A percentile compares a stretch with the other conserved stretches of the same genome.
Evolutionary conservation across 495 filamentous ascomycete genomes (phyloP).

Genomic region (Penicillium angulare): DNA sequence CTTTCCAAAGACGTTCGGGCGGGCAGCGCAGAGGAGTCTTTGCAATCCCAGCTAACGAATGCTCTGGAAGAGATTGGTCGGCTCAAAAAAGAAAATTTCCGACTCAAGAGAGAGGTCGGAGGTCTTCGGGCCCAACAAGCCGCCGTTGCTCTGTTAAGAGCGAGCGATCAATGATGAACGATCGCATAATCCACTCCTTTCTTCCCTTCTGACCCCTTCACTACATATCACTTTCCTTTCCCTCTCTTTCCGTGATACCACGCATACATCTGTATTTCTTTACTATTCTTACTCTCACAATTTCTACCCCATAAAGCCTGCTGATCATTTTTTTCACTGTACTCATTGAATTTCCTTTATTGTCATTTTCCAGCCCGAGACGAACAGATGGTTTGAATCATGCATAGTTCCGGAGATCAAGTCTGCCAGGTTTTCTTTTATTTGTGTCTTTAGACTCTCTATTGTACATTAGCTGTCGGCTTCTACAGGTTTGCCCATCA

Average conservation of each 20-base stretch:
- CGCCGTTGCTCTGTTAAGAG: constrained; percentile 37
- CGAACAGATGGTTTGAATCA: constrained; percentile 16
- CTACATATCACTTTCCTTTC: constrained; percentile 8
- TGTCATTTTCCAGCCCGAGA: constrained; percentile 19
- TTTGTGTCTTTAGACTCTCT: constrained; percentile 21
- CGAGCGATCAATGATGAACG: constrained; percentile 30
- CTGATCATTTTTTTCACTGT: constrained; percentile 9
- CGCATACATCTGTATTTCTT: constrained; percentile 14
- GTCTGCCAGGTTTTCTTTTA: constrained; percentile 18
- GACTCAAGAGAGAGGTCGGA: constrained; percentile 59
- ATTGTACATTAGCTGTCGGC: constrained; percentile 29
- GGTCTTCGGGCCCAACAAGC: constrained; percentile 46
- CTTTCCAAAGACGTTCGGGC: constrained; percentile 72
- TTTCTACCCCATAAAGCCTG: too few relatives aligned
- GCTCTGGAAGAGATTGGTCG: constrained; percentile 65
- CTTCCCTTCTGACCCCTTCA: neutral
- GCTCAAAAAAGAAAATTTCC: constrained; percentile 76
- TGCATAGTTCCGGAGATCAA: constrained; percentile 30
- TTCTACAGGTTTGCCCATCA: constrained; percentile 32
- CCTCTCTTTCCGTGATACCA: constrained; percentile 20
- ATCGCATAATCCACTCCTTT: neutral
- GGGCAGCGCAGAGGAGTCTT: constrained; percentile 70
- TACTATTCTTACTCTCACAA: constrained; percentile 19
- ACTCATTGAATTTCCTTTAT: constrained; percentile 14
- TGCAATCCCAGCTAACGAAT: constrained; percentile 65